These are phyloP conservation scores for Brettanomyces naardenensis DNA, from an alignment of 805 yeast species.

Conservation along the genomic window DNA sequence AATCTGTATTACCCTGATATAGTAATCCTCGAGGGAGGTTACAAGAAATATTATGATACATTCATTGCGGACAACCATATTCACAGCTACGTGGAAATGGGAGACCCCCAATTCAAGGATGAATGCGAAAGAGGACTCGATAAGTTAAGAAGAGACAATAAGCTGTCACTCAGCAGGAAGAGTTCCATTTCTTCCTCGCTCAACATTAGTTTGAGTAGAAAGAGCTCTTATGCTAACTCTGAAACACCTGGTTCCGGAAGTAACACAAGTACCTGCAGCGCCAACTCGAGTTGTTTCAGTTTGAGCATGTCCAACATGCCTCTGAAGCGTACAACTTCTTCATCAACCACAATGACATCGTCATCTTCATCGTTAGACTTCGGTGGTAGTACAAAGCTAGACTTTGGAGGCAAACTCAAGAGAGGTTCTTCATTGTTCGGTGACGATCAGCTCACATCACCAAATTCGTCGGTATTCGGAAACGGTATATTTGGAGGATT, in stretches of 20 bases:
- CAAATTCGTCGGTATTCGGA: neutral
- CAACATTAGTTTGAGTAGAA: slow-evolving; percentile 8
- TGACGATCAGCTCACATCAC: neutral
- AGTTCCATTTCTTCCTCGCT: slow-evolving; percentile 14
- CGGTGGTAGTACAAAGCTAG: slow-evolving; percentile 2
- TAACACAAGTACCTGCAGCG: slow-evolving; percentile 9
- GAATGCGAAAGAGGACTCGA: slow-evolving; percentile 36
- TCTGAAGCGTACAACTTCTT: slow-evolving; percentile 1
- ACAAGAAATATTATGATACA: slow-evolving; percentile 62
- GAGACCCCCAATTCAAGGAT: slow-evolving; percentile 45
- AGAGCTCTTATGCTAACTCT: slow-evolving; percentile 9
- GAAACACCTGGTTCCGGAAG: neutral
- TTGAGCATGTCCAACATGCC: slow-evolving; percentile 12
- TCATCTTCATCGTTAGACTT: slow-evolving; percentile 6
- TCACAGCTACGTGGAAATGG: slow-evolving; percentile 81
- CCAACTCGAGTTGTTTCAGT: slow-evolving; percentile 14
- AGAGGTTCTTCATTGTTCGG: neutral
- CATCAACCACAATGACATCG: slow-evolving; percentile 1
- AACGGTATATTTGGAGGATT: slow-evolving; percentile 21
- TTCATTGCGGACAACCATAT: slow-evolving; percentile 27
- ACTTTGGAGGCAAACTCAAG: neutral
- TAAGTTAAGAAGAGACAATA: slow-evolving; percentile 29
- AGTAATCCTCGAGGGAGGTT: slow-evolving; percentile 85
- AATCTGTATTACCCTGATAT: slow-evolving; percentile 81
- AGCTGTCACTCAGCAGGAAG: slow-evolving; percentile 21